Base-by-base conservation (phyloP, 495 filamentous ascomycete species). In the Chaetomium fimeti region DNA sequence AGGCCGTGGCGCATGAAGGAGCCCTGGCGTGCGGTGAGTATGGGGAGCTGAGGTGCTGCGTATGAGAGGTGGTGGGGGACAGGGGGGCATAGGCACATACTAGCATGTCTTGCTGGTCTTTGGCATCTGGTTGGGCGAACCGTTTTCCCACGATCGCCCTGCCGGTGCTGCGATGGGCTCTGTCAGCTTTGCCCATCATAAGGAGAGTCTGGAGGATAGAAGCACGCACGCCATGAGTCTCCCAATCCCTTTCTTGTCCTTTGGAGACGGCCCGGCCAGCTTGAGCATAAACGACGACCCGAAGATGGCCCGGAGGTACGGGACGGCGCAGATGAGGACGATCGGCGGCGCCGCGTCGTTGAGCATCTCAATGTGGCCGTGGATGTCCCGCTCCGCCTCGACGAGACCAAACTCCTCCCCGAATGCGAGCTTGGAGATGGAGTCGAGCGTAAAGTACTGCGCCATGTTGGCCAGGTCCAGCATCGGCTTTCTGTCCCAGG, bases 261-360 rank as follows among this genome's bases (percentile, higher is more conserved):
- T 78, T 1, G 80, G 78, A 45, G 77, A 84, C 0, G 86, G 86
- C 13, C 87, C 82, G 16, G 87, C 73, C 62, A 82, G 79, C 48
- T 78, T 82, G 47, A 76, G 66, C n/a, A 87, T 81, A 55, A 87
- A 32, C 60, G 77, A 81, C 9, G 69, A 72, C 15, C 65, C 61
- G 20, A 79, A 54, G 24, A 77, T 65, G 25, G 60, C 82, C 60
- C 87, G 27, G 63, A 77, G 80, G 25, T 65, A 66, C 25, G 68
- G 55, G 9, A 78, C 69, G 42, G 62, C 71, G 27, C 64, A 66
- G 45, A 58, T 64, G 54, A 57, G 66, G 47, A 68, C 53, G 29
- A 72, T 60, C 2, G 77, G 65, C 0, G 74, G 65, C 8, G 68
- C 67, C 18, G 74, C 71, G 24, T 79, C 78, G 40, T 5, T 72